These are phyloP conservation scores for Tilletia horrida DNA, from an alignment of 1,284 basidiomycete species.

Conservation along the genomic window DNA sequence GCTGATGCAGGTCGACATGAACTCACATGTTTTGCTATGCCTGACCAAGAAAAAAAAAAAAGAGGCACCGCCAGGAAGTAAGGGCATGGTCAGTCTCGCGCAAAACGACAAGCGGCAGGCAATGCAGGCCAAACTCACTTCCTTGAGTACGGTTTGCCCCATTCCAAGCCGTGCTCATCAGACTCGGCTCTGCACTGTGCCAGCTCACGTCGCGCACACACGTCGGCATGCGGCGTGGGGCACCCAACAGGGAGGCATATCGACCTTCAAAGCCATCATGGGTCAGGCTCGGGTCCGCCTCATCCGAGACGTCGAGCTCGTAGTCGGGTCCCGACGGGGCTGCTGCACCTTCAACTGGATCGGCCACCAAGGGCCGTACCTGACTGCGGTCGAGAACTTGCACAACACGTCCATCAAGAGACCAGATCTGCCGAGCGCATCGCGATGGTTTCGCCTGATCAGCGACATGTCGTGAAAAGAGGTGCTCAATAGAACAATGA, in stretches of 20 bases:
- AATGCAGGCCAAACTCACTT: slow-evolving; percentile 31
- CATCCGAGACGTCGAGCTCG: slow-evolving; percentile 16
- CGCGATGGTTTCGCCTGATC: slow-evolving; percentile 43
- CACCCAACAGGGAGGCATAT: not conserved
- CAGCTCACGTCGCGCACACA: slow-evolving; percentile 85
- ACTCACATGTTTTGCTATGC: slow-evolving; percentile 68
- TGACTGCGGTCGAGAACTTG: slow-evolving; percentile 78
- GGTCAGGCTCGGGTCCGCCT: slow-evolving; percentile 4
- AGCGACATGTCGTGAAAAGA: no score
- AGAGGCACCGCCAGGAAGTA: not conserved
- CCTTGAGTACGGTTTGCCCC: slow-evolving; percentile 51
- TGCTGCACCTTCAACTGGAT: slow-evolving; percentile 33
- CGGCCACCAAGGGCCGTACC: slow-evolving; percentile 65
- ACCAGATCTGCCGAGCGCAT: slow-evolving; percentile 72
- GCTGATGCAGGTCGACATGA: not conserved
- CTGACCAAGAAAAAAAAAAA: not conserved
- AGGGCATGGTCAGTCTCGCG: not conserved
- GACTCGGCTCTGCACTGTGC: slow-evolving; percentile 79
- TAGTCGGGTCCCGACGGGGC: slow-evolving; percentile 47
- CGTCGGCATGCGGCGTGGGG: slow-evolving; percentile 19
- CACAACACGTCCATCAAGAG: slow-evolving; percentile 78
- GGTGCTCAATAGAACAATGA: no score
- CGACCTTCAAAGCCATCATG: slow-evolving; percentile 24
- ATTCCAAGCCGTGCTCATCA: slow-evolving; percentile 90
- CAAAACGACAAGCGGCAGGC: slow-evolving; percentile 55